Evolutionary conservation across 2,329 filamentous ascomycete species (phyloP).

Genomic region (Trichophaea hybrida): DNA sequence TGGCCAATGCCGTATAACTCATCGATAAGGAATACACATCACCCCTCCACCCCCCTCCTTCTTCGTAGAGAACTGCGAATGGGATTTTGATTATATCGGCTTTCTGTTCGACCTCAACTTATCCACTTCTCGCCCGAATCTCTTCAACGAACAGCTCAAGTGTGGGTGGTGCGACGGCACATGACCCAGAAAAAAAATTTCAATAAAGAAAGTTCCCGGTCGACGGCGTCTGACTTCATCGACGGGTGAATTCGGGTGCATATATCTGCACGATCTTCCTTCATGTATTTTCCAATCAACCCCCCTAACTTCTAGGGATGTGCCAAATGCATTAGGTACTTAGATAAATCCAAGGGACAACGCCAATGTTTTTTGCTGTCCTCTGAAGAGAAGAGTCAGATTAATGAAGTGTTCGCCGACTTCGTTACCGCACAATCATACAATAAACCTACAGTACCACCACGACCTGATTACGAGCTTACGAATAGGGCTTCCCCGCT

Average conservation of each 20-base stretch:
- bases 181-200: not conserved
- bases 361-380: not conserved
- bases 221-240: not conserved
- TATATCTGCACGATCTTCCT: not conserved
- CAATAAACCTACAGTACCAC: too few relatives aligned
- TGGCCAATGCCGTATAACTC: too few relatives aligned
- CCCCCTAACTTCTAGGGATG: not conserved
- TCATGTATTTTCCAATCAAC: not conserved
- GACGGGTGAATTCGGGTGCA: slow-evolving; percentile 3
- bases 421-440: not conserved
- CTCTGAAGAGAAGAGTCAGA: not conserved
- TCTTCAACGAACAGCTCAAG: too few relatives aligned
- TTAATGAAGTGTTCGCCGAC: not conserved
- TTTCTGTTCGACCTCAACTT: too few relatives aligned
- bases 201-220: not conserved
- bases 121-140: too few relatives aligned
- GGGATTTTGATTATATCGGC: too few relatives aligned
- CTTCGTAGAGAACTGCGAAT: too few relatives aligned
- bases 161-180: too few relatives aligned
- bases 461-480: too few relatives aligned
- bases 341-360: not conserved
- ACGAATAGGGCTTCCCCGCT: too few relatives aligned
- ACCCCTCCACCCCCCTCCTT: too few relatives aligned
- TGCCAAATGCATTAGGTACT: not conserved
- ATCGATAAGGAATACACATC: too few relatives aligned